Evolutionary conservation across 2,329 filamentous ascomycete genomes (phyloP).

Genomic region (Lachnellula willkommii): DNA sequence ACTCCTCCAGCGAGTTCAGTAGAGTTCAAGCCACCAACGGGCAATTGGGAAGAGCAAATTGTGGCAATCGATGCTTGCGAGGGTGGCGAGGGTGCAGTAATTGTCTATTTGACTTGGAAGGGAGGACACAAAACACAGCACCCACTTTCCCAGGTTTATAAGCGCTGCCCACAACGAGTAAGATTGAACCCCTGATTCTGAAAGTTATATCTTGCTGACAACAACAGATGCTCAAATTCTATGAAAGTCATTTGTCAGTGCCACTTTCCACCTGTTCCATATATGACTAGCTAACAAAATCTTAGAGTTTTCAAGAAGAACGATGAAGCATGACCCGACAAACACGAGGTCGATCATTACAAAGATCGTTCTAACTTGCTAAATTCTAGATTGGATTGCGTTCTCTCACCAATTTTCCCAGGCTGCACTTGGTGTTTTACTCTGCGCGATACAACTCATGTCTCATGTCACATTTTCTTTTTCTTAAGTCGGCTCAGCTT

Average conservation of each 20-base stretch:
- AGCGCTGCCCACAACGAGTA: slow-evolving; percentile 74
- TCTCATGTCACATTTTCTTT: neutral
- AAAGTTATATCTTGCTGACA: slow-evolving; percentile 7
- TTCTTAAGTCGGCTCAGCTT: neutral
- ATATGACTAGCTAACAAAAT: slow-evolving; percentile 8
- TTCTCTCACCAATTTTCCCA: neutral
- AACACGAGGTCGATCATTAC: neutral
- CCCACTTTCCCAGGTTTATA: slow-evolving; percentile 60
- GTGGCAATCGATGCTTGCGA: slow-evolving; percentile 67
- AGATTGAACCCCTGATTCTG: slow-evolving; percentile 9
- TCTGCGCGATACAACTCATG: neutral
- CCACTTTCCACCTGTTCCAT: neutral
- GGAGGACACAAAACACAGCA: slow-evolving; percentile 71
- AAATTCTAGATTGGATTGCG: neutral
- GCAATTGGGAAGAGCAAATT: slow-evolving; percentile 73
- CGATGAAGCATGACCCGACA: neutral
- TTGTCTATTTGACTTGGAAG: slow-evolving; percentile 70
- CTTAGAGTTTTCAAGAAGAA: slow-evolving; percentile 24
- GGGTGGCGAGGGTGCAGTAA: slow-evolving; percentile 55
- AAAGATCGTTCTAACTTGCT: neutral
- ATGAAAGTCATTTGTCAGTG: slow-evolving; percentile 43
- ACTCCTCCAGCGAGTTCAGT: slow-evolving; percentile 44
- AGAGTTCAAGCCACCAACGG: slow-evolving; percentile 62
- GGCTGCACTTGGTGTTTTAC: neutral
- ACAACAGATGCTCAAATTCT: slow-evolving; percentile 44